Evolutionary conservation across 2,329 filamentous ascomycete genomes (phyloP), one percentile per base, ranked within the genome.

Genomic region (Zarea fungicola): DNA sequence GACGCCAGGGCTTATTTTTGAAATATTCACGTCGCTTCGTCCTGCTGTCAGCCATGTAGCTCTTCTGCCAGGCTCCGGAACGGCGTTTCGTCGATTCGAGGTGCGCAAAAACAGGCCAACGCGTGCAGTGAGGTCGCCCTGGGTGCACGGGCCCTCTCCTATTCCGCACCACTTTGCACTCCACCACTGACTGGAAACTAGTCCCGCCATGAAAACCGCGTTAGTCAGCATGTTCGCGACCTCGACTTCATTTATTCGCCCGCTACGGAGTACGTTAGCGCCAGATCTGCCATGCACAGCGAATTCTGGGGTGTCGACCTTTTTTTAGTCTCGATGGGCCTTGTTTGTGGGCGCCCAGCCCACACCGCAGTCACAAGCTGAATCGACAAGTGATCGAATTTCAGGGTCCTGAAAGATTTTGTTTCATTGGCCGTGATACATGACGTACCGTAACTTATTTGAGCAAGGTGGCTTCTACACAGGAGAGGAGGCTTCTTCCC

Each of bases 61-160:
- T 11, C 35, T 41, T 23, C 10, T 41, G 6, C n/a, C 11, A 26
- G 8, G 35, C 18, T 25, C 18, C 14, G 42, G 16, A 34, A 21
- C 29, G 14, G 19, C 29, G 29, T 45, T 26, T 28, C 18, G 11
- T 14, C 16, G 8, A 19, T 22, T 16, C 26, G 22, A 16, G 23
- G 16, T 46, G 43, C 43, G 35, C 44, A 48, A 48, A 47, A 48
- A 41, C 44, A 48, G 44, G 44, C 36, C 44, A 48, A 48, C 44
- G 44, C 44, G 44, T 48, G 34, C n/a, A 22, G 32, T 26, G 28
- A 25, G 14, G 35, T 48, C 44, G 44, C 28, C 21, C 28, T 21
- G n/a, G n/a, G 44, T 48, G 44, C 44, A 48, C 44, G 36, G 44
- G 28, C 44, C 44, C 9, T 40, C 37, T 21, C n/a, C 36, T 25